phyloP scores from a whole-genome alignment of 2,329 filamentous ascomycete genomes.

The Colletotrichum nymphaeae region DNA sequence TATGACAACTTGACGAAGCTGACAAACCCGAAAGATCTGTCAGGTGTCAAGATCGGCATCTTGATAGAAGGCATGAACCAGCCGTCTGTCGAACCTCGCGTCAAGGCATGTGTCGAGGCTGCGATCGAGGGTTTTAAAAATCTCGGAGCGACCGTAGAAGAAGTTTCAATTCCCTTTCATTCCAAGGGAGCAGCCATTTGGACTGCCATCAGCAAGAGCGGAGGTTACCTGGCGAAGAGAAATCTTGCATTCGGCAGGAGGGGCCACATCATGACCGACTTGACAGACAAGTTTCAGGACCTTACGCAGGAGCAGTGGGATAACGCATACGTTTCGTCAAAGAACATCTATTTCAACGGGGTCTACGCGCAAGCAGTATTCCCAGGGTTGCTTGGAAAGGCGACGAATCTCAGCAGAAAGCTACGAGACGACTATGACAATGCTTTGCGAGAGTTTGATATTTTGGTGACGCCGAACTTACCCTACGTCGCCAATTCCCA shows the following conservation, averaged over 20 bases:
- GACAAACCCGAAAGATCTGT: constrained; percentile 46
- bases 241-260: constrained; percentile 21
- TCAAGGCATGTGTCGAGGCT: constrained; percentile 47
- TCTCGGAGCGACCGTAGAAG: constrained; percentile 55
- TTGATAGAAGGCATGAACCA: constrained; percentile 6
- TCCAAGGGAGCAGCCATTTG: constrained; percentile 58
- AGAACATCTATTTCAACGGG: constrained; percentile 59
- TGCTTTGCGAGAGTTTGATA: not conserved
- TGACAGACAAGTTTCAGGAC: constrained; percentile 45
- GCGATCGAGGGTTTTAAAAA: constrained; percentile 49
- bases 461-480: constrained; percentile 1
- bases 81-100: constrained; percentile 25
- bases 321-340: constrained; percentile 31
- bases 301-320: constrained; percentile 24
- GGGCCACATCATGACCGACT: constrained; percentile 41
- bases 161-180: constrained; percentile 61
- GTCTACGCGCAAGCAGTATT: constrained; percentile 39
- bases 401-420: constrained; percentile 21
- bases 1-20: constrained; percentile 54
- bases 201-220: constrained; percentile 48
- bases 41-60: constrained; percentile 53
- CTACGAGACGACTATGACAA: constrained; percentile 22
- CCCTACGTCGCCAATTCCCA: constrained; percentile 22
- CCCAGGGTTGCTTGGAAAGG: constrained; percentile 8
- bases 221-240: constrained; percentile 18